Evolutionary conservation across 2,329 filamentous ascomycete species (phyloP), one percentile per base, ranked within the genome.

Genomic region (Pestalotiopsis sp.): DNA sequence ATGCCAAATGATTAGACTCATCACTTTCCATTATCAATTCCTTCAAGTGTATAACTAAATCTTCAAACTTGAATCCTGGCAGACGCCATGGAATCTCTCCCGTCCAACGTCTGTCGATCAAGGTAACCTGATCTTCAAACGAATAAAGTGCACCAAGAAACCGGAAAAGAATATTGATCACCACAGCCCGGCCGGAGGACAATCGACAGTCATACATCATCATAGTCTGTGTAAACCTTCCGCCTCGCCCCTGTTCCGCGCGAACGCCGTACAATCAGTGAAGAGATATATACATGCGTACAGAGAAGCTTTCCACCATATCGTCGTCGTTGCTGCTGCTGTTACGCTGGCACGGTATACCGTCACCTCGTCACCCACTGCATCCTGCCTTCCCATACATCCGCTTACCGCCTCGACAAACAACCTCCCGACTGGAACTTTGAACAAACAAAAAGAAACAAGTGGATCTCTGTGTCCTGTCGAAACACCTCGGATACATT

Each of bases 381-480:
- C 44, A 52, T n/a, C 17, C 17, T 10, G n/a, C 44, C 44, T 52
- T 52, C 17, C 44, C 40, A 52, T 38, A 44, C 57, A 55, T 64
- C 63, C 67, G 57, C 58, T 52, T 38, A 38, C 59, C 61, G 58
- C 35, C 39, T 68, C 61, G 62, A 66, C 67, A 68, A 68, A 68
- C 67, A 68, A 20, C 57, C n/a, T 66, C 30, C 22, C 64, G 17
- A 59, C 22, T 30, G 17, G 58, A 58, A 26, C n/a, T 14, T 24
- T 56, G 13, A 39, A 57, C 67, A 68, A 68, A 68, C 44, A 68
- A 66, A 59, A 52, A 13, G n/a, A 61, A 48, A 61, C 58, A 35
- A 65, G 67, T 68, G 67, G 67, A 68, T 52, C 67, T 66, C 44
- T 66, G 52, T 26, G 24, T 38, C 30, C 30, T 40, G n/a, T 60